Base-by-base conservation (phyloP, 148 eudicot genomes). In the Rhododendron henanense region DNA sequence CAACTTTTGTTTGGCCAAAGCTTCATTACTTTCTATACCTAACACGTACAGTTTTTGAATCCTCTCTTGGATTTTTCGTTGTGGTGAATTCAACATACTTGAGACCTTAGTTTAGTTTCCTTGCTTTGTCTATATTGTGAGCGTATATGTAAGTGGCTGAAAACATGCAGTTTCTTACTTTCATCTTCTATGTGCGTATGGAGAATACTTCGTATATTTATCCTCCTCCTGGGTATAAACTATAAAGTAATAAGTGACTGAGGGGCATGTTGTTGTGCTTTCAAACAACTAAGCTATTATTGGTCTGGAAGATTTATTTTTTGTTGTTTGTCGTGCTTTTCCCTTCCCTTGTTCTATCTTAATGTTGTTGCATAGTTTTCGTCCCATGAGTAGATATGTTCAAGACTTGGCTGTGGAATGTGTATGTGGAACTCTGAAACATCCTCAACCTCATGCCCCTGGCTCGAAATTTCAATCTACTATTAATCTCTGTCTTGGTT, bases 401-500 rank as follows among this genome's bases (percentile, higher is more conserved):
- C 53, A 31, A 80, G 61, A 35, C 47, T 59, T 37, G 41, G 18
- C 35, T 57, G 23, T 81, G 47, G 69, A 35, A 53, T 51, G n/a
- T 39, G 6, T 10, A 37, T 81, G 47, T 44, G 21, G 55, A 61
- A 33, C 47, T 82, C 44, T 61, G 50, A 61, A 37, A 23, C 25
- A 21, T 21, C 73, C 28, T 31, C 74, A 5, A 83, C 28, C 39
- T 73, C 78, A 35, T 35, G 19, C 31, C 57, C 57, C 75, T 65
- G 85, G 37, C 37, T 83, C 9, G 16, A 82, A 61, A 23, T 83
- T 65, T 45, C 25, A 67, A 44, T 45, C 14, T 25, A 39, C 18
- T 59, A 25, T 65, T n/a, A n/a, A 83, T 74, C 53, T 83, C n/a
- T 81, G 19, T 14, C 85, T 48, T 83, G 59, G 25, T 69, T 83